Percentiles rank a stretch among this genome's conserved stretches.
These are phyloP conservation scores for Coemansia reversa DNA, from an alignment of 192 early-diverging fungal species.

Conservation along the genomic window DNA sequence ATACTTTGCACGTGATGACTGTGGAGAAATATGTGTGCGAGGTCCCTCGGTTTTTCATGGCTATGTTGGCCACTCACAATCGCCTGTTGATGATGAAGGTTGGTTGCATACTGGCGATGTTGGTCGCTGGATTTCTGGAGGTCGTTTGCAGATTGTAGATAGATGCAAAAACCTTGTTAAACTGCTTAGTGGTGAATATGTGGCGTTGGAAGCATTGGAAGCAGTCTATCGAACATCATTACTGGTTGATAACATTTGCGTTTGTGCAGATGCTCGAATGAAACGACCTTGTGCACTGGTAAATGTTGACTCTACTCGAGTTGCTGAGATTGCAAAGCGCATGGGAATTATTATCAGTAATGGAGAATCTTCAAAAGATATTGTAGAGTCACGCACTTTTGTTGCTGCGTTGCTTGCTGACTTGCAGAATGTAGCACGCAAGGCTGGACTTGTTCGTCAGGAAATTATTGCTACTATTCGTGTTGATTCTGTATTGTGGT, in stretches of 20 bases:
- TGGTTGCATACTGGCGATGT: constrained; percentile 93
- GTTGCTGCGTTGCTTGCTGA: constrained; percentile 12
- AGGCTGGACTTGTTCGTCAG: constrained; percentile 65
- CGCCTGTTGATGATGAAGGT: constrained; percentile 74
- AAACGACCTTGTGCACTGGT: constrained; percentile 75
- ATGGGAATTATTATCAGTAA: neutral
- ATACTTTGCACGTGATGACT: constrained; percentile 63
- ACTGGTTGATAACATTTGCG: constrained; percentile 76
- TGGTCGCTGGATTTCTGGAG: constrained; percentile 77
- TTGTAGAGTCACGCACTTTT: neutral
- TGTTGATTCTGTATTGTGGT: constrained; percentile 83
- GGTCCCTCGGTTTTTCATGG: constrained; percentile 79
- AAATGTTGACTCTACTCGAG: constrained; percentile 50
- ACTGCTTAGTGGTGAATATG: constrained; percentile 85
- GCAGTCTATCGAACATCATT: constrained; percentile 76
- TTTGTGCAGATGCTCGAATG: constrained; percentile 72
- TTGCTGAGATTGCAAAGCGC: neutral
- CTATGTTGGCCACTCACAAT: constrained; percentile 72
- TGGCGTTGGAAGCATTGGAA: constrained; percentile 94
- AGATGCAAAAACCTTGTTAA: constrained; percentile 94
- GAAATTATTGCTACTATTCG: constrained; percentile 72
- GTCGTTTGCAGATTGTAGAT: constrained; percentile 83
- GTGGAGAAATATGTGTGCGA: constrained; percentile 83
- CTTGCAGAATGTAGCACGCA: constrained; percentile 58
- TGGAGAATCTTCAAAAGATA: neutral